These are phyloP conservation scores for Epichloe brachyelytri DNA, from an alignment of 2,329 filamentous ascomycete genomes.

Conservation along the genomic window DNA sequence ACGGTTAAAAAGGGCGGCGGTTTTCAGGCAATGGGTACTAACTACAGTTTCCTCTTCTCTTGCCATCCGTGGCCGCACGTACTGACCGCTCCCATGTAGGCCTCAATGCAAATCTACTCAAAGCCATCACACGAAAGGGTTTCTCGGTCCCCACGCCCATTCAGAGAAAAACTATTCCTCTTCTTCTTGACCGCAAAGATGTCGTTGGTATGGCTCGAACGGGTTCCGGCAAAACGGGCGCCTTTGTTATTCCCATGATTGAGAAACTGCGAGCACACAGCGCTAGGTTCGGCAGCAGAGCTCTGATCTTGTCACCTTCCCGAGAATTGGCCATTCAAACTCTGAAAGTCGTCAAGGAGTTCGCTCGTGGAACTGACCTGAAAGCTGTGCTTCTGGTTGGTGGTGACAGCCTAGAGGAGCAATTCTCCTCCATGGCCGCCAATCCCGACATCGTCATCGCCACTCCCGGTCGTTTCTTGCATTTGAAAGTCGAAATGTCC, in stretches of 20 bases:
- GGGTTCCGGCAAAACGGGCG: constrained; percentile 96
- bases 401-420: constrained; percentile 90
- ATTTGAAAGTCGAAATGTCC: constrained; percentile 93
- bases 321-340: constrained; percentile 92
- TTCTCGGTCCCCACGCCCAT: constrained; percentile 96
- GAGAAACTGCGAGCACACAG: constrained; percentile 84
- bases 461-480: constrained; percentile 88
- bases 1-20: constrained; percentile 90
- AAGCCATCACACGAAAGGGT: constrained; percentile 85
- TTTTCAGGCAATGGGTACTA: constrained; percentile 81
- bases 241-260: constrained; percentile 97
- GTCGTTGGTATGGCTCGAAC: constrained; percentile 98
- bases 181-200: constrained; percentile 81
- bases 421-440: constrained; percentile 81
- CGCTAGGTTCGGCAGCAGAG: constrained; percentile 72
- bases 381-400: constrained; percentile 85
- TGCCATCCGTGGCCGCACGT: neutral
- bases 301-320: constrained; percentile 80
- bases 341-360: constrained; percentile 89
- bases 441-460: constrained; percentile 98
- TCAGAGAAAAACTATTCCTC: constrained; percentile 88
- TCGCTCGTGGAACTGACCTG: constrained; percentile 80
- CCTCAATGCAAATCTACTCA: constrained; percentile 69
- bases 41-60: neutral
- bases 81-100: constrained; percentile 27